Percentiles rank a stretch among this genome's conserved stretches.
Conservation (phyloP, 805 yeast genomes). For the Aciculoconidium aculeatum region DNA sequence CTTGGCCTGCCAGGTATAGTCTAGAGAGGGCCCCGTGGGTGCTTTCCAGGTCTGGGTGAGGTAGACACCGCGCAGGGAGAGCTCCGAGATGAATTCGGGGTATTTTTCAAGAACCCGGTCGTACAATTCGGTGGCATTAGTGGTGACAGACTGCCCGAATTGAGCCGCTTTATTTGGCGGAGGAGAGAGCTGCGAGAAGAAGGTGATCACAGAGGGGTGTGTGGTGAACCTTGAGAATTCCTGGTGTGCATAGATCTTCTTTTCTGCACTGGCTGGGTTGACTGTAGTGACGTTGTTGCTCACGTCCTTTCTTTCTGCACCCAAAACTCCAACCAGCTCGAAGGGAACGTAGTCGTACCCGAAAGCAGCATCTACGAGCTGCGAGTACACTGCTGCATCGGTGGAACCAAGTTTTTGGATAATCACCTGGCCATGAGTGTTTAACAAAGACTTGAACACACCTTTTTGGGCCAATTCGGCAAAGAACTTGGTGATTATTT, state of each 20-base stretch:
- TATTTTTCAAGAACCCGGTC: slow-evolving; percentile 12
- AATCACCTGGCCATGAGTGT: slow-evolving; percentile 6
- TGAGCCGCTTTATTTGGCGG: slow-evolving; percentile 6
- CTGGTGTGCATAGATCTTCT: slow-evolving; percentile 13
- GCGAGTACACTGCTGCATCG: slow-evolving; percentile 5
- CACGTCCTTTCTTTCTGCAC: slow-evolving; percentile 6
- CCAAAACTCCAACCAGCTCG: slow-evolving; percentile 8
- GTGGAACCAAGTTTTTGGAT: slow-evolving; percentile 6
- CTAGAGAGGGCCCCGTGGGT: slow-evolving; percentile 3
- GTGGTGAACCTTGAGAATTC: slow-evolving; percentile 17
- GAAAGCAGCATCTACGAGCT: slow-evolving; percentile 4
- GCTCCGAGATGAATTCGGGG: slow-evolving; percentile 15
- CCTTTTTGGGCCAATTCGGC: slow-evolving; percentile 4
- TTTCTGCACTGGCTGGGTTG: slow-evolving; percentile 7
- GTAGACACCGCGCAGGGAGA: slow-evolving; percentile 10
- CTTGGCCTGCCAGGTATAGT: slow-evolving; percentile 7
- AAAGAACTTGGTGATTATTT: slow-evolving; percentile 3
- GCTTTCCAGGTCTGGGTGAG: slow-evolving; percentile 6
- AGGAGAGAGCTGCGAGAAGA: slow-evolving; percentile 12
- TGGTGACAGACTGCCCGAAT: slow-evolving; percentile 17
- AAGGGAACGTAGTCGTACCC: slow-evolving; percentile 5
- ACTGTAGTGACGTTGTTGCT: slow-evolving; percentile 6
- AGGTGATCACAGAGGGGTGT: slow-evolving; percentile 15
- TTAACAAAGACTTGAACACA: slow-evolving; percentile 4
- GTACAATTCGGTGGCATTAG: slow-evolving; percentile 17